Base-by-base conservation (phyloP, 768 basidiomycete genomes). In the Candolleomyces aberdarensis region DNA sequence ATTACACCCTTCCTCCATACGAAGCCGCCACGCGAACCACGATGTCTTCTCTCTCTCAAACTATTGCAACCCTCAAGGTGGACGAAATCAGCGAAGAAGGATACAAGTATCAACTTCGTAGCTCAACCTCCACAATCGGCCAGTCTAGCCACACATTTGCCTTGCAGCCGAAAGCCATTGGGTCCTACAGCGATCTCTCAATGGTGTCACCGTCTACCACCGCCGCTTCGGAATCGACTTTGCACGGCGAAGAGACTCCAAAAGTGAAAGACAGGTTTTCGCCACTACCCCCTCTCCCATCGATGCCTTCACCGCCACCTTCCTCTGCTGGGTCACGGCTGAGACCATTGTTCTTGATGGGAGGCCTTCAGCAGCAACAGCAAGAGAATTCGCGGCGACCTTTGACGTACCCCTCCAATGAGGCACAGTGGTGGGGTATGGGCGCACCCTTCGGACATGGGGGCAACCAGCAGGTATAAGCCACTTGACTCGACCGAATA, bases 141-240 rank as follows among this genome's bases (percentile, higher is more conserved):
- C 52, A 8, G 6, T 31, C 52, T 17, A 3, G 32, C 7, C 52
- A 31, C 32, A 32, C 10, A 1, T 53, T 53, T 41, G 8, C n/a
- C 13, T 11, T 36, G 36, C 36, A 46, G 36, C 44, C 58, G 15
- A 62, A 57, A 32, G 64, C 62, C 22, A 60, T 65, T 46, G 64
- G 64, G 19, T 65, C 64, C 26, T 57, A 54, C 41, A 50, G 54
- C 36, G 64, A 65, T 48, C 59, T 62, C 14, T 48, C 52, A 4
- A 40, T 47, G 44, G 9, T 44, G 20, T 49, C 59, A 17, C 58
- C 58, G 13, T 52, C 47, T 11, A 51, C 58, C 3, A 11, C 20
- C 20, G 39, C 46, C 10, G n/a, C 32, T 50, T 41, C 59, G n/a
- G 29, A 20, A 19, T 53, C 59, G 29, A 53, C 52, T 31, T 19